These are phyloP conservation scores for Colletotrichum tropicicola DNA, from an alignment of 2,329 filamentous ascomycete species.

Conservation along the genomic window DNA sequence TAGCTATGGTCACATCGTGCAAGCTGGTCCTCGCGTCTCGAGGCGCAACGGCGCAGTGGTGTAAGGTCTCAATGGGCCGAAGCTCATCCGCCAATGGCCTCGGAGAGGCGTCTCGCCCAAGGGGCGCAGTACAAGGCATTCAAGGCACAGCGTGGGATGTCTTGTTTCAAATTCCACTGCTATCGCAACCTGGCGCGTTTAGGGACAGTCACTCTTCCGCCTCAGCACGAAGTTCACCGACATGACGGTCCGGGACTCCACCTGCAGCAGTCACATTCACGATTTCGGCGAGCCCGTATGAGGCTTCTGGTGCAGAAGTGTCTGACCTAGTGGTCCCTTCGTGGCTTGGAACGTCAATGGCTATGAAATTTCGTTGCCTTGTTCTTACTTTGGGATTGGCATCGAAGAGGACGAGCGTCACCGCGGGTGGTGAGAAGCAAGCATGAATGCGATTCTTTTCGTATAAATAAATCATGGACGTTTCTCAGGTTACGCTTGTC, in stretches of 20 bases:
- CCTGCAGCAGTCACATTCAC: not conserved
- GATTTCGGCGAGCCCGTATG: not conserved
- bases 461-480: not conserved
- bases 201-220: not conserved
- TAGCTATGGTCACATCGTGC: constrained; percentile 2
- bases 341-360: not conserved
- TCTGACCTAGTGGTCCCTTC: not conserved
- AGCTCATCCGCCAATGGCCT: not conserved
- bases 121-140: not conserved
- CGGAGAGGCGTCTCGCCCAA: not conserved
- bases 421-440: not conserved
- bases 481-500: not conserved
- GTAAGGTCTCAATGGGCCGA: not conserved
- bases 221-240: not conserved
- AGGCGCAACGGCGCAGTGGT: not conserved
- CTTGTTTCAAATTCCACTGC: not conserved
- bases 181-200: not conserved
- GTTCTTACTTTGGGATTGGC: not conserved
- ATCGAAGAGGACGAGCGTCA: not conserved
- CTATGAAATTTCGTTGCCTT: not conserved
- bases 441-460: not conserved
- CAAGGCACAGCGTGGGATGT: not conserved
- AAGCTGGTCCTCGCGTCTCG: not conserved
- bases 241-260: not conserved
- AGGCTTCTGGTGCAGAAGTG: constrained; percentile 4